Percentiles rank a stretch among this genome's conserved stretches.
phyloP scores from a whole-genome alignment of 2,329 filamentous ascomycete species.

The Gnomoniopsis smithogilvyi region DNA sequence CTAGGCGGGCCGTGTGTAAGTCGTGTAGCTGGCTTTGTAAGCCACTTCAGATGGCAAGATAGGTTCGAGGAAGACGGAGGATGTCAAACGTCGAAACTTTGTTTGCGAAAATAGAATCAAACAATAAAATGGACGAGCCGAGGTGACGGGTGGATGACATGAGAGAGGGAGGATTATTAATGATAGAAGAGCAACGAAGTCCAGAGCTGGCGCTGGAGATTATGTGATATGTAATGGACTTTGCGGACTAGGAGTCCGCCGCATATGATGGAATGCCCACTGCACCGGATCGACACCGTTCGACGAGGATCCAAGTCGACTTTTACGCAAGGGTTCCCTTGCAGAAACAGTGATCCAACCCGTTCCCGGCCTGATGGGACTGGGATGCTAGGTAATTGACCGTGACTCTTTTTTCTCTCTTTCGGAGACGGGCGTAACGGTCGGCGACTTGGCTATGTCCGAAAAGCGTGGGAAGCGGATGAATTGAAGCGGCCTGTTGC shows the following conservation, averaged over 20 bases:
- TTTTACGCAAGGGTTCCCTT: constrained; percentile 12
- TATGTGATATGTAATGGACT: constrained; percentile 20
- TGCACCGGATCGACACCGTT: constrained; percentile 14
- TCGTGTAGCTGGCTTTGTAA: background rate
- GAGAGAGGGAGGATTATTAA: constrained; percentile 17
- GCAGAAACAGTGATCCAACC: background rate
- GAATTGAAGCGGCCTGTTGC: constrained; percentile 6
- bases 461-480: constrained; percentile 21
- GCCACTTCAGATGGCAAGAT: background rate
- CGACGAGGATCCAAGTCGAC: constrained; percentile 5
- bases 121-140: background rate
- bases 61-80: background rate
- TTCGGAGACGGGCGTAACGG: constrained; percentile 20
- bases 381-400: constrained; percentile 9
- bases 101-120: constrained; percentile 10
- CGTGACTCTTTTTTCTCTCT: background rate
- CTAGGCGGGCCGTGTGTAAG: constrained; percentile 6
- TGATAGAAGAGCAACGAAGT: constrained; percentile 7
- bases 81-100: background rate
- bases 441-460: constrained; percentile 38
- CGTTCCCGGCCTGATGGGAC: constrained; percentile 16
- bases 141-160: constrained; percentile 10
- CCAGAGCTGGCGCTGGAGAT: constrained; percentile 11
- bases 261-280: constrained; percentile 14
- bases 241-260: background rate